phyloP scores from a whole-genome alignment of 73 alveolate species.

The Halteria grandinella region DNA sequence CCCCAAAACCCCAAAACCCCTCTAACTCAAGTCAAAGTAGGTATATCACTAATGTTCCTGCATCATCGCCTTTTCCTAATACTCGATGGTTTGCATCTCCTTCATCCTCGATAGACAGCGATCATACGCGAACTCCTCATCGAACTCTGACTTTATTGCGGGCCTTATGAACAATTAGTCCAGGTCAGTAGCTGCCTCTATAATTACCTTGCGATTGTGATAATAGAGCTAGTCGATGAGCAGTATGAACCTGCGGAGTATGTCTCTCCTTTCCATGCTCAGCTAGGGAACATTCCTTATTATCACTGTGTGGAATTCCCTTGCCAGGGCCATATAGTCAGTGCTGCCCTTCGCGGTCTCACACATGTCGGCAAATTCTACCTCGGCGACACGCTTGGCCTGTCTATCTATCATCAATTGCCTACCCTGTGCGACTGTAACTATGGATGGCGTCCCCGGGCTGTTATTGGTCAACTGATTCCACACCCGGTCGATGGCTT shows the following conservation, averaged over 20 bases:
- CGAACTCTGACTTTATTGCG: slow-evolving; percentile 66
- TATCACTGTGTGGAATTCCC: slow-evolving; percentile 77
- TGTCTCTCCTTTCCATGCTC: slow-evolving; percentile 74
- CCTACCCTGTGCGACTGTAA: slow-evolving; percentile 86
- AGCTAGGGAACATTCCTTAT: slow-evolving; percentile 75
- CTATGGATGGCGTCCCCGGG: slow-evolving; percentile 50
- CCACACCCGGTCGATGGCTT: slow-evolving; percentile 58
- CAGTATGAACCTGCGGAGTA: slow-evolving; percentile 80
- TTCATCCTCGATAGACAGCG: slow-evolving; percentile 80
- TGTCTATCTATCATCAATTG: slow-evolving; percentile 43
- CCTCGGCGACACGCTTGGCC: slow-evolving; percentile 74
- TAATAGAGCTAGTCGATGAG: slow-evolving; percentile 53
- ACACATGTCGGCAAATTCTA: slow-evolving; percentile 82
- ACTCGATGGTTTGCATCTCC: slow-evolving; percentile 85
- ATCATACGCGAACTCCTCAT: slow-evolving; percentile 88
- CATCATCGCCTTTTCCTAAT: slow-evolving; percentile 64
- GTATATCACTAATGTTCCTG: too few species aligned
- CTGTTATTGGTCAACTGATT: slow-evolving; percentile 56
- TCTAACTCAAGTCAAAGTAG: too few species aligned
- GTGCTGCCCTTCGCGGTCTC: slow-evolving; percentile 86
- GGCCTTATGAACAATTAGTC: slow-evolving; percentile 73
- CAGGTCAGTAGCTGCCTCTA: slow-evolving; percentile 41
- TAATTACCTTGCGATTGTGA: slow-evolving; percentile 32
- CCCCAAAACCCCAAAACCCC: too few species aligned
- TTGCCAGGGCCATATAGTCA: slow-evolving; percentile 84